Evolutionary conservation across 2,329 filamentous ascomycete species (phyloP).

Genomic region (Trematosphaeria pertusa): DNA sequence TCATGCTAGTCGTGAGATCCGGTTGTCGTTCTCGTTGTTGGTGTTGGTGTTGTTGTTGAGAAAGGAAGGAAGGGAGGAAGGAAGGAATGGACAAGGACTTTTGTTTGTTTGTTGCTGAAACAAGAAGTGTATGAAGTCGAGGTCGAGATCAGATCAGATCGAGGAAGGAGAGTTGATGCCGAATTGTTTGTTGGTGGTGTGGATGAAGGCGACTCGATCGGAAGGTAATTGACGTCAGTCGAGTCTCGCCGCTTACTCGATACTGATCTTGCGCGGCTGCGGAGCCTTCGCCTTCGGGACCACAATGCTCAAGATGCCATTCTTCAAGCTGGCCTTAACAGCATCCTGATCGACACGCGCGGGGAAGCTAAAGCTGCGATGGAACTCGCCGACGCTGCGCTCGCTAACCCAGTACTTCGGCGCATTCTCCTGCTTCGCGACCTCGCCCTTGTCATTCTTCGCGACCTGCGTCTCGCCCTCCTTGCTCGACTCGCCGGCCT

Average conservation of each 20-base stretch:
- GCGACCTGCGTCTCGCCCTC: slow-evolving; percentile 38
- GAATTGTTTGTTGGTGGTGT: no score
- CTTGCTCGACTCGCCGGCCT: slow-evolving; percentile 42
- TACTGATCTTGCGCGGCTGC: slow-evolving; percentile 60
- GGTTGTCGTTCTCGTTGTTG: no score
- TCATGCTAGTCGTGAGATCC: no score
- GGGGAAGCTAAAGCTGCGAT: slow-evolving; percentile 66
- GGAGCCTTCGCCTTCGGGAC: slow-evolving; percentile 63
- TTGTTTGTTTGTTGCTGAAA: no score
- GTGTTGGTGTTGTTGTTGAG: no score
- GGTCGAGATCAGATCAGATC: no score
- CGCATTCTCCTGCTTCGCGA: slow-evolving; percentile 49
- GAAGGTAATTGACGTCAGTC: no score
- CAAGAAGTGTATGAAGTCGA: no score
- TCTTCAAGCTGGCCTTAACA: slow-evolving; percentile 67
- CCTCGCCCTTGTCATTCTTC: slow-evolving; percentile 43
- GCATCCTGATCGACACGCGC: slow-evolving; percentile 64
- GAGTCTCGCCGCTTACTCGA: slow-evolving; percentile 60
- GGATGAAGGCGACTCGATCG: no score
- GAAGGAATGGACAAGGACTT: no score
- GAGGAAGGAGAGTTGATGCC: no score
- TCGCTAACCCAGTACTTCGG: slow-evolving; percentile 74
- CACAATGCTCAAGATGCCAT: slow-evolving; percentile 64
- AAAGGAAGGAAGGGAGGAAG: no score
- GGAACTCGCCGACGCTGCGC: slow-evolving; percentile 66